These are phyloP conservation scores for Melastoma malabathricum DNA, from an alignment of 345 rosid species.

Conservation along the genomic window DNA sequence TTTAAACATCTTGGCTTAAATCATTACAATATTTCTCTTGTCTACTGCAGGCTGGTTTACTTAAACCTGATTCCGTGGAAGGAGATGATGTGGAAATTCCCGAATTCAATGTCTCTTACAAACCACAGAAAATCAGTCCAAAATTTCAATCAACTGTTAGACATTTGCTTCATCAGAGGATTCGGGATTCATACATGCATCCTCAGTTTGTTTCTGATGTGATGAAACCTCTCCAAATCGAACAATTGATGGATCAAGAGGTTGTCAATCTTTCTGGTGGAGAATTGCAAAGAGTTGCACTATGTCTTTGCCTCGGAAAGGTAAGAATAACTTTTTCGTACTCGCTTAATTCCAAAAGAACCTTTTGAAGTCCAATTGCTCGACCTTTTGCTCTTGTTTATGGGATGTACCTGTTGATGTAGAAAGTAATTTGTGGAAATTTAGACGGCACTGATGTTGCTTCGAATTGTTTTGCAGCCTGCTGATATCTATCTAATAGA, in stretches of 20 bases:
- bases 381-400: no score
- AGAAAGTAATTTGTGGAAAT: background rate
- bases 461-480: constrained; percentile 41
- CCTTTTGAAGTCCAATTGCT: no score
- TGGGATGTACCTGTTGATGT: no score
- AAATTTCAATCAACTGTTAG: constrained; percentile 68
- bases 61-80: constrained; percentile 74
- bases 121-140: constrained; percentile 96
- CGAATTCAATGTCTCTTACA: constrained; percentile 92
- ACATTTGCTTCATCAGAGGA: constrained; percentile 69
- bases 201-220: constrained; percentile 97
- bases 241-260: constrained; percentile 95
- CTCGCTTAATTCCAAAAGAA: no score
- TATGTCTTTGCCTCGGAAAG: constrained; percentile 94
- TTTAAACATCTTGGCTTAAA: background rate
- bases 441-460: background rate
- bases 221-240: constrained; percentile 96
- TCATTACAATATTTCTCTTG: constrained; percentile 5
- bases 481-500: constrained; percentile 96
- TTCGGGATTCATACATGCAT: constrained; percentile 85
- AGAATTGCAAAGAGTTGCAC: constrained; percentile 96
- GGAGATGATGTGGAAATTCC: constrained; percentile 79
- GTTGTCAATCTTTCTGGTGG: constrained; percentile 95
- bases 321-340: constrained; percentile 15
- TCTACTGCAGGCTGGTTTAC: constrained; percentile 63